Evolutionary conservation across 2,329 filamentous ascomycete species (phyloP), one percentile per base, ranked within the genome.

Genomic region (Elsinoe arachidis): DNA sequence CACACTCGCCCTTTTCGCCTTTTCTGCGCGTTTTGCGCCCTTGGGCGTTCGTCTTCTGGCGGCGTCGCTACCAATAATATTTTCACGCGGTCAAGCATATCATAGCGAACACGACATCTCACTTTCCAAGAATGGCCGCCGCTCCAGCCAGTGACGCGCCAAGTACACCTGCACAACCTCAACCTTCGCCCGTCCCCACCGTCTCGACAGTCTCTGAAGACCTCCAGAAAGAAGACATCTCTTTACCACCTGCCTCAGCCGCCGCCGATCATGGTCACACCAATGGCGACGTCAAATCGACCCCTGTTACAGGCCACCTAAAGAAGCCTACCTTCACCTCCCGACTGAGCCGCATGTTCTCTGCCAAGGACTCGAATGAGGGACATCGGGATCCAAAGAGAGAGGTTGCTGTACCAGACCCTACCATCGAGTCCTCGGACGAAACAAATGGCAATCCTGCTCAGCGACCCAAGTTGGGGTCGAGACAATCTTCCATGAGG

Each of bases 331-430:
- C 67, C 33, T 67, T 73, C 63, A 70, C 67, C 37, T 65, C 68
- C 44, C 70, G 72, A 14, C 61, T 74, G 30, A 70, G 66, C 60
- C 69, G 72, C 61, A 74, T 74, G 71, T 74, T 74, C 63, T 72
- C 70, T 35, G 64, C 69, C 30, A 67, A 67, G 41, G 71, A 70
- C 34, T 43, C 59, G 34, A 61, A 61, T 37, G 58, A 60, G 21
- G 19, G 34, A 5, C 38, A 33, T 11, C 21, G 58, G 26, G 61
- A 61, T 53, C 64, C 26, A 17, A 56, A 56, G 34, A 38, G 49
- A n/a, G 60, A 58, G 37, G 60, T 64, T 38, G 60, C 60, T 44
- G 30, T 65, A 30, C 58, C 59, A 26, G 68, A 67, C 30, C 65
- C 65, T 46, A 64, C 68, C 3, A 60, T 66, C 4, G 63, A 66